These are phyloP conservation scores for Picea glauca DNA, from an alignment of 75 land plant species.

Conservation along the genomic window DNA sequence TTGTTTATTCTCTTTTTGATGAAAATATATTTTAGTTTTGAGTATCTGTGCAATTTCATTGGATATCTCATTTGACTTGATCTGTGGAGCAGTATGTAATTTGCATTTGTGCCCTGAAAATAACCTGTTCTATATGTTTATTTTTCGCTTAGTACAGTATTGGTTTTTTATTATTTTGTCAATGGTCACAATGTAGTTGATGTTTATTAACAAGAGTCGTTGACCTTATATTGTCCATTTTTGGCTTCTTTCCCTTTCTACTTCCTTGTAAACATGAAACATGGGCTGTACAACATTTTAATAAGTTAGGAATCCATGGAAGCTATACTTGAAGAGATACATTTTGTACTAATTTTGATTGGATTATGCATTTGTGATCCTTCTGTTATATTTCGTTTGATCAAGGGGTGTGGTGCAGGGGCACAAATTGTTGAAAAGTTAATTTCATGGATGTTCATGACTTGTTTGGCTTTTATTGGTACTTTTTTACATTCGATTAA, in stretches of 20 bases:
- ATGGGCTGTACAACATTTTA: background rate
- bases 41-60: background rate
- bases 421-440: background rate
- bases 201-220: no score
- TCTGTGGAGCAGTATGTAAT: background rate
- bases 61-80: conserved; percentile 1
- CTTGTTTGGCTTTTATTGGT: background rate
- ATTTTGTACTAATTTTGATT: background rate
- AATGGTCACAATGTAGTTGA: background rate
- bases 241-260: background rate
- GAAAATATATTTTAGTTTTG: background rate
- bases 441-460: background rate
- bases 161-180: background rate
- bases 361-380: background rate
- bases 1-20: conserved; percentile 1
- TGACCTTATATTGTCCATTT: no score
- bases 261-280: background rate
- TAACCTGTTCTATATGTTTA: background rate
- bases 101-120: background rate
- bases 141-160: background rate
- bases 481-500: background rate
- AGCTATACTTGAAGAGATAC: background rate
- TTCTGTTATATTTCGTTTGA: background rate
- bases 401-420: background rate
- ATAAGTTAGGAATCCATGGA: background rate